Base-by-base conservation (phyloP, 257 asterid species). In the Phtheirospermum japonicum region DNA sequence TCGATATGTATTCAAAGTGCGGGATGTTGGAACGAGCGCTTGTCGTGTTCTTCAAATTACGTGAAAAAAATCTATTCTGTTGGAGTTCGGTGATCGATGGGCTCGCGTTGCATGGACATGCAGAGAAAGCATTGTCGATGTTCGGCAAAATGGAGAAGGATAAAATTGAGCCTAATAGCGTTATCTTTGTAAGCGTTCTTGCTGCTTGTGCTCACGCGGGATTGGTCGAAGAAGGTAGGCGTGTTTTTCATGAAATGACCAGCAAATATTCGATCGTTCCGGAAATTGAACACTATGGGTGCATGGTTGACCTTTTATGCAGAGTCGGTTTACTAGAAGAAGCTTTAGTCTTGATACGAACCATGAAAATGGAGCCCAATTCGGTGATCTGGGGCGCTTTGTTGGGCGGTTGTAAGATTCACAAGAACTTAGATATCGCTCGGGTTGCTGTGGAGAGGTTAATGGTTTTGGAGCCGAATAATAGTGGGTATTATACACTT, bases 1-100 rank as follows among this genome's bases (percentile, higher is more conserved):
- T 87, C 66, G 95, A 87, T 75, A 90, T 90, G 97, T 85, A 87
- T 57, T 85, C 90, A 42, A 83, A 85, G 72, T 87, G 96, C 18
- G 97, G 97, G 59, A 70, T 74, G 73, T 51, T 85, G 75, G 88
- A 83, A 75, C 82, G 74, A 64, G 83, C 94, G 9, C 83, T 90
- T 6, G 65, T 77, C 63, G 88, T 83, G 40, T 87, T 87, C 76
- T 78, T 63, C 71, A 88, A 84, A 73, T 74, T 90, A 71, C 77
- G 19, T 34, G 83, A 82, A 64, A 90, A 82, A 48, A 88, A 90
- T 71, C 45, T 87, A 51, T 82, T 85, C 65, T 82, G 93, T 59
- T 87, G 97, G 97, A 85, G 86, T 70, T 83, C 89, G 13, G 67
- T 79, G 64, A 82, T 87, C 59, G 95, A 79, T 68, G 97, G 96